phyloP scores from a whole-genome alignment of 1,284 basidiomycete genomes.

The Grifola frondosa region DNA sequence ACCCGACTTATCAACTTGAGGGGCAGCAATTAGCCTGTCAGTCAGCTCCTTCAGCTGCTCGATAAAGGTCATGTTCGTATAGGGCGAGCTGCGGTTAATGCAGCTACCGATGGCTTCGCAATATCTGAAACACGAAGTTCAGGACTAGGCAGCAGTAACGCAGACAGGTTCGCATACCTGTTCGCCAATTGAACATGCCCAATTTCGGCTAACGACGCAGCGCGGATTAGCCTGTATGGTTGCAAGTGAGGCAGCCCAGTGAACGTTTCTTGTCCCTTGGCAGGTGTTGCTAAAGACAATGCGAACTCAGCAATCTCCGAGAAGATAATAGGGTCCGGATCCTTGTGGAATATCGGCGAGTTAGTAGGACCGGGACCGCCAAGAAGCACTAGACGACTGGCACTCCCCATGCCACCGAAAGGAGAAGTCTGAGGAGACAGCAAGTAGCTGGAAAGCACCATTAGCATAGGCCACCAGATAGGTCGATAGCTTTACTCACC shows the following conservation, averaged over 20 bases:
- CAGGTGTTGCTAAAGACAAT: conserved; percentile 66
- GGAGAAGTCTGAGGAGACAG: conserved; percentile 84
- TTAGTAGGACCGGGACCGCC: conserved; percentile 61
- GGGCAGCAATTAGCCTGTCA: conserved; percentile 80
- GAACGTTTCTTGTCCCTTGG: conserved; percentile 88
- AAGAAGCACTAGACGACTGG: conserved; percentile 64
- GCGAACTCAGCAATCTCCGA: conserved; percentile 95
- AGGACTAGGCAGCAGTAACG: conserved; percentile 2
- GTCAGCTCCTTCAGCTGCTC: conserved; percentile 81
- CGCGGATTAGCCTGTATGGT: conserved; percentile 84
- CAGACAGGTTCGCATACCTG: conserved; percentile 45
- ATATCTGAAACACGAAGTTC: conserved; percentile 56
- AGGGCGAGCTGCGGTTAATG: conserved; percentile 65
- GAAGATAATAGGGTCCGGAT: conserved; percentile 81
- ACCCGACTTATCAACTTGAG: conserved; percentile 66
- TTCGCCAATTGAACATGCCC: conserved; percentile 75
- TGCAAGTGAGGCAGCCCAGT: conserved; percentile 85
- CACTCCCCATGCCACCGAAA: conserved; percentile 65
- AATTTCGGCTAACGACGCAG: conserved; percentile 75
- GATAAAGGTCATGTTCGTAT: conserved; percentile 65
- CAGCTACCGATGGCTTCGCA: conserved; percentile 87
- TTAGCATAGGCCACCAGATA: conserved; percentile 4
- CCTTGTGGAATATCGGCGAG: conserved; percentile 57
- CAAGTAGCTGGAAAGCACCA: conserved; percentile 65
- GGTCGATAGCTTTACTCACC: conserved; percentile 50